Evolutionary conservation across 2,329 filamentous ascomycete species (phyloP), one percentile per base, ranked within the genome.

Genomic region (Clonostachys solani): DNA sequence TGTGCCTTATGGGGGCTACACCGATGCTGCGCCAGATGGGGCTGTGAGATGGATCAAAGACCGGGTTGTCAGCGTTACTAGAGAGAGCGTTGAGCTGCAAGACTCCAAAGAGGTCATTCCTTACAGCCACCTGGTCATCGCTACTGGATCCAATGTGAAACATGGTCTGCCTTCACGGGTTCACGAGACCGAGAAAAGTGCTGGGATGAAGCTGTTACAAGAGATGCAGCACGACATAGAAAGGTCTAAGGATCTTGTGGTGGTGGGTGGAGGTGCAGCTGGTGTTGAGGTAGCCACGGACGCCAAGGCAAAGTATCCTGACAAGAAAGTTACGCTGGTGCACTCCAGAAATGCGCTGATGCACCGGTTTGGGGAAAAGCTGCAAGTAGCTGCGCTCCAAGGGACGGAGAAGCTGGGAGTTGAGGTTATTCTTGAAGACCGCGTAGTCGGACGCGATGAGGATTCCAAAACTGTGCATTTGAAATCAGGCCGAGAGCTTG

Each of bases 251-350:
- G 66, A 64, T 33, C 52, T 80, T 6, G 74, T 79, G 2, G 68
- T 81, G 0, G 68, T 79, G 0, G 82, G 81, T 3, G 81, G 79
- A 0, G 81, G 81, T 3, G 79, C 82, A 1, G 81, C 81, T 0
- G 82, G 82, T 2, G 75, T 85, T 0, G 79, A 85, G 60, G 62
- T 84, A 33, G 80, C 79, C 0, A 73, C 78, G 1, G 81, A 86
- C 54, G 74, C 78, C 9, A 83, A 82, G 58, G 68, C 68, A 6
- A 57, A 65, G 10, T 81, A 79, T 52, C 78, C 79, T 0, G 68
- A 75, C 7, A 85, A 85, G 60, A 60, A 64, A 0, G 74, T 86
- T 10, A 72, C 72, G 0, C 57, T 86, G 9, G 68, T 86, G 0
- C 81, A 85, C 57, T 84, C 82, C 2, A 65, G 80, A 12, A 13